Evolutionary conservation across 2,329 filamentous ascomycete genomes (phyloP).

Genomic region (Cladosporium sp.): DNA sequence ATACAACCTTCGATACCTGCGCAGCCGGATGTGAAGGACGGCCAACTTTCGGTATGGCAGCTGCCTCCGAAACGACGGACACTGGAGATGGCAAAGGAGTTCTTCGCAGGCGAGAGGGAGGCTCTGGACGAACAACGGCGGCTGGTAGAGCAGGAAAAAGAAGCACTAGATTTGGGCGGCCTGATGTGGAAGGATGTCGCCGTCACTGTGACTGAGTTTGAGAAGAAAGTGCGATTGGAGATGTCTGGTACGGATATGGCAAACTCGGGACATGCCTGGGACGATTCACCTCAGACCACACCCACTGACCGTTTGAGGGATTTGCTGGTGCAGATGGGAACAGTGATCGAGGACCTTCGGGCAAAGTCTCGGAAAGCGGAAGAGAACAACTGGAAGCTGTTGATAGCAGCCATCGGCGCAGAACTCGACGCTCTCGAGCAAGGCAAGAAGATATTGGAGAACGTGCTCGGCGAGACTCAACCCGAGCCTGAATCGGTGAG

Average conservation of each 20-base stretch:
- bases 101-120: slow-evolving; percentile 66
- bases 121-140: slow-evolving; percentile 56
- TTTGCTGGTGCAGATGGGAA: slow-evolving; percentile 57
- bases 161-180: slow-evolving; percentile 67
- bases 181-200: slow-evolving; percentile 66
- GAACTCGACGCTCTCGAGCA: slow-evolving; percentile 68
- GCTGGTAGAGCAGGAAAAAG: slow-evolving; percentile 61
- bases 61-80: slow-evolving; percentile 67
- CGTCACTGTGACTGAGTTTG: slow-evolving; percentile 62
- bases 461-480: slow-evolving; percentile 31
- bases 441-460: slow-evolving; percentile 58
- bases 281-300: slow-evolving; percentile 27
- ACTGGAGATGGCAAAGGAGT: slow-evolving; percentile 67
- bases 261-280: slow-evolving; percentile 31
- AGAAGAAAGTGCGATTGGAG: slow-evolving; percentile 59
- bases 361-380: slow-evolving; percentile 58
- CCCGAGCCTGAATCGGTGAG: neutral
- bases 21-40: slow-evolving; percentile 20
- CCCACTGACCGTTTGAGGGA: slow-evolving; percentile 30
- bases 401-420: slow-evolving; percentile 74
- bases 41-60: slow-evolving; percentile 40
- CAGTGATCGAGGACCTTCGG: slow-evolving; percentile 58
- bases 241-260: slow-evolving; percentile 44
- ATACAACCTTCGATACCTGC: slow-evolving; percentile 20
- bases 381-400: slow-evolving; percentile 67